Evolutionary conservation across 163 green algal genomes (phyloP).

Genomic region (Coccomyxa subellipsoidea): DNA sequence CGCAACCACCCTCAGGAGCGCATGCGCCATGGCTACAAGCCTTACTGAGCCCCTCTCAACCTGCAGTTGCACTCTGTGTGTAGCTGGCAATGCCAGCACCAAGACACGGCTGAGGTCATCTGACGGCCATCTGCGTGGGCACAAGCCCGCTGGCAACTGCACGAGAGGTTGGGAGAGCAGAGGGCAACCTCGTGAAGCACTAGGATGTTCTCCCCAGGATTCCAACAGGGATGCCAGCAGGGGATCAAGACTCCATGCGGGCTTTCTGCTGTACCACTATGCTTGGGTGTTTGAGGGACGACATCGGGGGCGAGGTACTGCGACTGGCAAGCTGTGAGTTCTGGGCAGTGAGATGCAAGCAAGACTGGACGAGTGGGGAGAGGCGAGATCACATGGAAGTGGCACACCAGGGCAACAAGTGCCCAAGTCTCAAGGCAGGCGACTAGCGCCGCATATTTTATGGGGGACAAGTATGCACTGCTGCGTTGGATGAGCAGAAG

Average conservation of each 20-base stretch:
- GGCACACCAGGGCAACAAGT: background rate
- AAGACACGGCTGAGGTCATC: background rate
- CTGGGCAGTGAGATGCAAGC: no score
- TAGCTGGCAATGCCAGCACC: background rate
- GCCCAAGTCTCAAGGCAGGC: background rate
- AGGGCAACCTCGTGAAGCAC: no score
- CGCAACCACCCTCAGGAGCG: constrained; percentile 18
- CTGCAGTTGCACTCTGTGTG: background rate
- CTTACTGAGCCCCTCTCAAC: constrained; percentile 18
- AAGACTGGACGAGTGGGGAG: background rate
- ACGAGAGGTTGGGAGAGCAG: no score
- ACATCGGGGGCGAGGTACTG: background rate
- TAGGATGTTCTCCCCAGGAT: no score
- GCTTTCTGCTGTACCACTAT: background rate
- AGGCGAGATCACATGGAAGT: background rate
- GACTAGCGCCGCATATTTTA: background rate
- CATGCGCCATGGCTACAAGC: constrained; percentile 18
- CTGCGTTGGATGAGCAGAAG: no score
- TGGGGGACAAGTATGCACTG: background rate
- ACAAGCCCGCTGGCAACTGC: no score
- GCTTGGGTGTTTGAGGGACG: background rate
- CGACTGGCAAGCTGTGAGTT: background rate
- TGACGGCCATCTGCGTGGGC: background rate
- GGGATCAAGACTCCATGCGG: background rate
- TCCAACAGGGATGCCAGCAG: no score